phyloP scores from a whole-genome alignment of 2,329 filamentous ascomycete genomes.

The Fusarium sp. region DNA sequence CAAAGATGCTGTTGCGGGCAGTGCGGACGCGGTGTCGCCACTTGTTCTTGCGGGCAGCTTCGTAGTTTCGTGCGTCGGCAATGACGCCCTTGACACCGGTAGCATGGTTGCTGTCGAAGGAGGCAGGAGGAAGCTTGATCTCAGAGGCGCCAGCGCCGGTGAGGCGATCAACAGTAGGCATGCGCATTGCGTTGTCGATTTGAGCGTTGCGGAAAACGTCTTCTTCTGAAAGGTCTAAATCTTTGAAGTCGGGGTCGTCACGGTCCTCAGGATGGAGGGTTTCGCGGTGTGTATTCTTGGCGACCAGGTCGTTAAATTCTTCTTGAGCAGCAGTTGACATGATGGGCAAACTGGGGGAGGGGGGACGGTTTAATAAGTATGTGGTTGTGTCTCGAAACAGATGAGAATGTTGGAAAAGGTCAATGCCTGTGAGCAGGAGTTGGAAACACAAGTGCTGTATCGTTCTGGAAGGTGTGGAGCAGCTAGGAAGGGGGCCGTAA shows the following conservation, averaged over 20 bases:
- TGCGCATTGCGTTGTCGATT: conserved; percentile 74
- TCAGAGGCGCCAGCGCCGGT: conserved; percentile 57
- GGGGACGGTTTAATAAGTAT: conserved; percentile 44
- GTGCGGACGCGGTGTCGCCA: conserved; percentile 64
- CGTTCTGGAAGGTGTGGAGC: conserved; percentile 52
- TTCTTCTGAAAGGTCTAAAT: conserved; percentile 67
- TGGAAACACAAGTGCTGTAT: conserved; percentile 43
- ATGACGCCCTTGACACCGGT: conserved; percentile 91
- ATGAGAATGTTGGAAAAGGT: conserved; percentile 29
- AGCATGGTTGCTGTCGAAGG: conserved; percentile 74
- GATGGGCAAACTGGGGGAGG: conserved; percentile 47
- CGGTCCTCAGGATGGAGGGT: conserved; percentile 69
- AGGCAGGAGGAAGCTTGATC: conserved; percentile 70
- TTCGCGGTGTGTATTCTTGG: conserved; percentile 62
- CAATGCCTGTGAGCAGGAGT: conserved; percentile 36
- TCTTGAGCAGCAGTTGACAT: conserved; percentile 73
- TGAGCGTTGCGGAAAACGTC: conserved; percentile 63
- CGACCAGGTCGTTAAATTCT: conserved; percentile 73
- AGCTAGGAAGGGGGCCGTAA: conserved; percentile 23
- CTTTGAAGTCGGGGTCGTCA: conserved; percentile 59
- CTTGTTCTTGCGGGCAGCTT: conserved; percentile 70
- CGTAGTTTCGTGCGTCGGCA: conserved; percentile 82
- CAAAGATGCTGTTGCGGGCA: conserved; percentile 67
- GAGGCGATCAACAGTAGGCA: conserved; percentile 61
- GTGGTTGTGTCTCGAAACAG: conserved; percentile 28